Conservation (phyloP, 2,329 filamentous ascomycete genomes). For the Pseudogymnoascus sp. region DNA sequence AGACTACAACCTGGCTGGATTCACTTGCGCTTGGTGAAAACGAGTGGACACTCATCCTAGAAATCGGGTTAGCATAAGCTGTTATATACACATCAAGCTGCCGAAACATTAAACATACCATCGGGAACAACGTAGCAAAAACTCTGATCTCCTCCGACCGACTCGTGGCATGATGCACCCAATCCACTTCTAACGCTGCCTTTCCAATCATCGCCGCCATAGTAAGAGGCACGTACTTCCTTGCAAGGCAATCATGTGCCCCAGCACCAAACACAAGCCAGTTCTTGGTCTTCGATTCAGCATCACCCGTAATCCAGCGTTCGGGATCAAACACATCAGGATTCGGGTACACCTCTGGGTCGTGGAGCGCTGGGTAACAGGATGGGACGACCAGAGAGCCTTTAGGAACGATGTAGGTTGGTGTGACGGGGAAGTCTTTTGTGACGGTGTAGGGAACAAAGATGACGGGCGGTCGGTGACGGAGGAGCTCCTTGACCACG, state of each 20-base stretch:
- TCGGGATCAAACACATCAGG: conserved; percentile 42
- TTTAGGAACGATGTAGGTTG: conserved; percentile 40
- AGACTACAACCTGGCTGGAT: not conserved
- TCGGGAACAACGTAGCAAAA: not conserved
- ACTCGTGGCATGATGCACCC: conserved; percentile 40
- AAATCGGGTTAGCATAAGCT: not conserved
- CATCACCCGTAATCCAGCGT: conserved; percentile 44
- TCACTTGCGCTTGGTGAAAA: not conserved
- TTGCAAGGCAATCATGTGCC: conserved; percentile 41
- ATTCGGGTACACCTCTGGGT: conserved; percentile 39
- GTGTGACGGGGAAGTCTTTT: conserved; percentile 39
- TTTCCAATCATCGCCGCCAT: conserved; percentile 47
- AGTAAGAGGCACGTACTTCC: conserved; percentile 40
- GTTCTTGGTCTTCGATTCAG: conserved; percentile 42
- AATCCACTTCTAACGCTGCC: conserved; percentile 41
- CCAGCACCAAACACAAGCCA: conserved; percentile 47
- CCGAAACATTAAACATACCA: not conserved
- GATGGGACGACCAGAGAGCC: conserved; percentile 43
- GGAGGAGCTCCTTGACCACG: conserved; percentile 45
- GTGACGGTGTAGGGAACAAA: conserved; percentile 45
- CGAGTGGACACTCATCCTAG: not conserved
- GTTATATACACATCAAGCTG: not conserved
- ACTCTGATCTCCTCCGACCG: conserved; percentile 39
- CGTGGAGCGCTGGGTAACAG: conserved; percentile 43
- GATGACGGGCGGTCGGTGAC: conserved; percentile 44